Evolutionary conservation across 495 filamentous ascomycete genomes (phyloP).

Genomic region (Podospora sp.): DNA sequence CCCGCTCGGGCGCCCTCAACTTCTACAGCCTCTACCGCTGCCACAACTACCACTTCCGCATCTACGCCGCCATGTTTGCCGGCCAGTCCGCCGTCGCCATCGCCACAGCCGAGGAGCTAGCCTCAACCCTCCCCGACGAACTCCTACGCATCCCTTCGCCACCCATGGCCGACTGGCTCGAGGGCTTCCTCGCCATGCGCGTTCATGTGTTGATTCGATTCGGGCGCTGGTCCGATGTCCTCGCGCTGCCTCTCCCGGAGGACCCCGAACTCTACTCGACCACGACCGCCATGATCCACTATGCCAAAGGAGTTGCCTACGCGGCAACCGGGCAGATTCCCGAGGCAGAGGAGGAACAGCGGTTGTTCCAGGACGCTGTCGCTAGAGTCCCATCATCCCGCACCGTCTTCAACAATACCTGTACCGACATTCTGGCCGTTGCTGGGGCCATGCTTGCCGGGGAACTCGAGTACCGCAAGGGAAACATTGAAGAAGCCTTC

Average conservation of each 20-base stretch:
- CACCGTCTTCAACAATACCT: conserved; percentile 67
- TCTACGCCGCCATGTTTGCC: conserved; percentile 74
- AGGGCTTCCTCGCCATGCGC: conserved; percentile 63
- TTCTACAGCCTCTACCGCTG: conserved; percentile 70
- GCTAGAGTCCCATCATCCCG: conserved; percentile 54
- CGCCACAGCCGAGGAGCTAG: conserved; percentile 55
- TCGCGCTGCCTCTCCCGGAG: conserved; percentile 49
- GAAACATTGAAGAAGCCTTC: conserved; percentile 59
- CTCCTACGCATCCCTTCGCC: conserved; percentile 64
- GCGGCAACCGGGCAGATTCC: conserved; percentile 55
- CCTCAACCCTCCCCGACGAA: conserved; percentile 57
- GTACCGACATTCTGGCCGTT: conserved; percentile 59
- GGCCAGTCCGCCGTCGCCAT: conserved; percentile 60
- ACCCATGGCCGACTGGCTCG: conserved; percentile 74
- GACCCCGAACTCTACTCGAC: conserved; percentile 61
- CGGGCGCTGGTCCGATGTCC: conserved; percentile 63
- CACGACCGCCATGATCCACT: conserved; percentile 65
- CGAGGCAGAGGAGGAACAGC: conserved; percentile 50
- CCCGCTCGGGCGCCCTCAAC: conserved; percentile 52
- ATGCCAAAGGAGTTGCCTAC: conserved; percentile 64
- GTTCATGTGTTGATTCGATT: conserved; percentile 69
- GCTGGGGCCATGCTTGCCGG: conserved; percentile 67
- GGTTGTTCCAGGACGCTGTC: conserved; percentile 49
- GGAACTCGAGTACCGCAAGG: conserved; percentile 66
- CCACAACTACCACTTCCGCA: conserved; percentile 67